phyloP scores from a whole-genome alignment of 176 grass and related monocot genomes.

The Ensete glaucum region DNA sequence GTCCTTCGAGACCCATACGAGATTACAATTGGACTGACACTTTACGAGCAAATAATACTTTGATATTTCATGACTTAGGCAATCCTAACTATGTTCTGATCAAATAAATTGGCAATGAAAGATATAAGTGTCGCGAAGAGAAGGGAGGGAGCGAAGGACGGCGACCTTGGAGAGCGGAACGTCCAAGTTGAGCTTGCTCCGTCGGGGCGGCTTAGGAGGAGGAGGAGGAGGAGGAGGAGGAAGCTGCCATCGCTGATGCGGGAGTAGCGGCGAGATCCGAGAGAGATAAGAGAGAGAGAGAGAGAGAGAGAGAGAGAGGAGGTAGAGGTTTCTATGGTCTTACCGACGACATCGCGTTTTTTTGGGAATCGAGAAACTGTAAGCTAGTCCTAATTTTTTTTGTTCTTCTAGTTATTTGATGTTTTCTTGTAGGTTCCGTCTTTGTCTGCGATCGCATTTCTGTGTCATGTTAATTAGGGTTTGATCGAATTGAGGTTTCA shows the following conservation, averaged over 20 bases:
- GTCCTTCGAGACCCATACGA: too few relatives aligned
- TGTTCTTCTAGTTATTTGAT: neutral
- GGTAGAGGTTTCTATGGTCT: too few relatives aligned
- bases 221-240: constrained; percentile 23
- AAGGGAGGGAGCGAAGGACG: neutral
- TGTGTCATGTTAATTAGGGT: too few relatives aligned
- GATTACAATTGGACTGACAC: too few relatives aligned
- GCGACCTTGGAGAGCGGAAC: constrained; percentile 58
- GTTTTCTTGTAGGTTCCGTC: too few relatives aligned
- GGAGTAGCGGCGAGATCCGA: neutral
- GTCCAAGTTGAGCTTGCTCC: constrained; percentile 88
- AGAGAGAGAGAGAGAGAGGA: neutral
- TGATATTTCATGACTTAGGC: too few relatives aligned
- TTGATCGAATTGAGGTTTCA: too few relatives aligned
- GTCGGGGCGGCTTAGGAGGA: neutral
- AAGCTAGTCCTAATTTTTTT: constrained; percentile 13
- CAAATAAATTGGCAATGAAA: neutral
- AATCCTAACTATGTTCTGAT: too few relatives aligned
- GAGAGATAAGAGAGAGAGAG: too few relatives aligned
- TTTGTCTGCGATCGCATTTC: too few relatives aligned
- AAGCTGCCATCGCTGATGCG: constrained; percentile 49
- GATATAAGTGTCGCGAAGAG: neutral
- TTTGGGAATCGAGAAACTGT: constrained; percentile 92
- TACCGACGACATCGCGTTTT: constrained; percentile 51
- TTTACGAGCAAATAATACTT: too few relatives aligned